Base-by-base conservation (phyloP, 148 eudicot genomes). In the Fagopyrum homotropicum region DNA sequence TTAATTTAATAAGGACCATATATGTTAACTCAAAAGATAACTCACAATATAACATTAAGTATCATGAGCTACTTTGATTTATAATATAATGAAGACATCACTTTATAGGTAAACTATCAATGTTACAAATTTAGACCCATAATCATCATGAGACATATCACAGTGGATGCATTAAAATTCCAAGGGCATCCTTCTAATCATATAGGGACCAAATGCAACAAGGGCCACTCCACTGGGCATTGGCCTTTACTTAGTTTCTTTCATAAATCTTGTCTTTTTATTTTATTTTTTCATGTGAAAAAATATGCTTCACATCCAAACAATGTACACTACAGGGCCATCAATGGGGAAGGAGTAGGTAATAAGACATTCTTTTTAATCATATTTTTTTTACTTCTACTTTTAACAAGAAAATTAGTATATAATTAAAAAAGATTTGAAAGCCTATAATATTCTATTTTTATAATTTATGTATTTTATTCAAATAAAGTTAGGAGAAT, bases 91-190 rank as follows among this genome's bases (percentile, higher is more conserved):
- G 1, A 29, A 63, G 29, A 11, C 45, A 63, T 12, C 9, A 10
- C 15, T 66, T 66, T 40, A 43, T 66, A 35, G 71, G 71, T 66
- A 40, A 66, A 35, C 19, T 46, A 66, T 66, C 69, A 66, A 66
- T 5, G n/a, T 66, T 66, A 15, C 19, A 35, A 35, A 14, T 35
- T 40, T 66, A 46, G 45, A 66, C 19, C 30, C 64, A 22, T 16
- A 16, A 54, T 54, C 2, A 54, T 54, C 59, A 59, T 59, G 66
- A 59, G 66, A 9, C 66, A 59, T 26, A 63, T 63, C 69, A 63
- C 69, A 63, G 29, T 35, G 5, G 14, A 63, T 63, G 69, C 69
- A 63, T 63, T 63, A 30, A 63, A 35, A 63, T 29, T 35, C 35
- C 69, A 63, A 63, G 69, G 44, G 69, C 69, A 35, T 30, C 64